Evolutionary conservation across 805 yeast genomes (phyloP).

Genomic region (Ascoidea rubescens): DNA sequence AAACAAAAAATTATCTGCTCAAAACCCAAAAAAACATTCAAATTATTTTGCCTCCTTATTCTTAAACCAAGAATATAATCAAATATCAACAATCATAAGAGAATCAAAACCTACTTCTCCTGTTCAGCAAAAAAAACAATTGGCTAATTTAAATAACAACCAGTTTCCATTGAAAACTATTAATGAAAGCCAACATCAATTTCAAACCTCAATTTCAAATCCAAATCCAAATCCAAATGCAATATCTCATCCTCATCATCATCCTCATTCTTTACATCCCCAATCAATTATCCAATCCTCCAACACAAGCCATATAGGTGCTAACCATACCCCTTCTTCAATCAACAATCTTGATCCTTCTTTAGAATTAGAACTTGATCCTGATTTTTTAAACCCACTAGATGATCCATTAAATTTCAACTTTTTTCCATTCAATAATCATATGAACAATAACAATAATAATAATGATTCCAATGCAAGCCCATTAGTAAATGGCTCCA

Average conservation of each 20-base stretch:
- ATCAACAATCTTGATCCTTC: neutral
- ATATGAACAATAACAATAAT: neutral
- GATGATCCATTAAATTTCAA: constrained; percentile 1
- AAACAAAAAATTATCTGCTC: neutral
- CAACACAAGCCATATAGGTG: neutral
- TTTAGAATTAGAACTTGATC: neutral
- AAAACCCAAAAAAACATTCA: neutral
- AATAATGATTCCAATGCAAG: neutral
- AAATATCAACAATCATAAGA: constrained; percentile 16
- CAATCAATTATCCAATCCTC: no score
- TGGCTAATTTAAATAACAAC: constrained; percentile 1
- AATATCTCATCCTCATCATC: neutral
- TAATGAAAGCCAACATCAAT: constrained; percentile 7
- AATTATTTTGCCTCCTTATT: neutral
- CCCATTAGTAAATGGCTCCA: neutral
- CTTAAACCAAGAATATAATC: constrained; percentile 6
- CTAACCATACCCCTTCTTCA: neutral
- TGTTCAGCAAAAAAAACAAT: constrained; percentile 17
- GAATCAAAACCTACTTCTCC: constrained; percentile 24
- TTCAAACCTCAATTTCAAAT: constrained; percentile 1
- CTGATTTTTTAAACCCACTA: constrained; percentile 1
- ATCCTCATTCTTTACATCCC: no score
- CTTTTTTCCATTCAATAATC: neutral
- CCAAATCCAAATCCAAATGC: neutral
- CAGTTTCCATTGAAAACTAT: constrained; percentile 1